phyloP scores from a whole-genome alignment of 169 alveolate genomes.

The Nephromyces sp. region DNA sequence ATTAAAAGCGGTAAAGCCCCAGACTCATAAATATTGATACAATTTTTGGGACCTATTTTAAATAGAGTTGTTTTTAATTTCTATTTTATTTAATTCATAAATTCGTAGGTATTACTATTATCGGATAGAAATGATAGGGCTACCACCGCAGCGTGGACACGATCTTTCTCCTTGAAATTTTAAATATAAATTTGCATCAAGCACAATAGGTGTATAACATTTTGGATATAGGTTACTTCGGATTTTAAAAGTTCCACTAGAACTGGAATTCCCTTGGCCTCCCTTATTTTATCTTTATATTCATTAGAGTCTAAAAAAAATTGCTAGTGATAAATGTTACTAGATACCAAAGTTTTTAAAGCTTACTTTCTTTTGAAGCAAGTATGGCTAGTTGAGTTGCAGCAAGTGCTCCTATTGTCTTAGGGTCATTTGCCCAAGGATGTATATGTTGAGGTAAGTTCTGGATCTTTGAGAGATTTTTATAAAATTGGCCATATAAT shows the following conservation, averaged over 20 bases:
- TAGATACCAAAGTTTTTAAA: neutral
- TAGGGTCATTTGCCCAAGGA: constrained; percentile 91
- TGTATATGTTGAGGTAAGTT: constrained; percentile 75
- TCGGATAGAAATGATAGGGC: constrained; percentile 78
- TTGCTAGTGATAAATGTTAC: too few relatives aligned
- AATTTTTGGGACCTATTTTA: constrained; percentile 54
- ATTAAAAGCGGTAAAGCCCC: constrained; percentile 72
- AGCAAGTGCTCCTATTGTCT: constrained; percentile 87
- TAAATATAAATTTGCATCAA: too few relatives aligned
- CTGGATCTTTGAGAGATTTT: constrained; percentile 48
- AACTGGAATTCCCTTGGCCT: constrained; percentile 64
- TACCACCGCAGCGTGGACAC: constrained; percentile 79
- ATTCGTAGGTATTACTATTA: constrained; percentile 62
- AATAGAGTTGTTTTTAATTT: too few relatives aligned
- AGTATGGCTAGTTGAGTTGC: constrained; percentile 86
- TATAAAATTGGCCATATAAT: neutral
- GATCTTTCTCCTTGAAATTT: constrained; percentile 65
- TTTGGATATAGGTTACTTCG: constrained; percentile 18
- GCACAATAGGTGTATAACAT: too few relatives aligned
- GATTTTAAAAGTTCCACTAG: constrained; percentile 53
- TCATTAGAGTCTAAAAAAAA: neutral
- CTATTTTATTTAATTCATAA: too few relatives aligned
- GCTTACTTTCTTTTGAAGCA: constrained; percentile 57
- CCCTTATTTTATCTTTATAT: constrained; percentile 57
- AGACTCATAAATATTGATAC: constrained; percentile 66